Percentiles rank a stretch among this genome's conserved stretches.
Evolutionary conservation across 2,329 filamentous ascomycete species (phyloP).

Genomic region (Alternaria sp.): DNA sequence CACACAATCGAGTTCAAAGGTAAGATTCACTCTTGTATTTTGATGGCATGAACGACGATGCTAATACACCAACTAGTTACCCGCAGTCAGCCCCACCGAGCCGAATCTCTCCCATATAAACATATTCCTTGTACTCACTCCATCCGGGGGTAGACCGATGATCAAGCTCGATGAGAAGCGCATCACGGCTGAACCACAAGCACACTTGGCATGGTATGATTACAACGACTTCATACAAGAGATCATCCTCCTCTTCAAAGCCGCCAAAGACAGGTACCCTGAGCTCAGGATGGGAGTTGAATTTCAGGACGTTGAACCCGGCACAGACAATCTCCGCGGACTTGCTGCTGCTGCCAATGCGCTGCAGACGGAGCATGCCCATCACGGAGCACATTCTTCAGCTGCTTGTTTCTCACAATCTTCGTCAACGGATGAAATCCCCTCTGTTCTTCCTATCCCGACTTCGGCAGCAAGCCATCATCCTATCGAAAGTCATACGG

Average conservation of each 20-base stretch:
- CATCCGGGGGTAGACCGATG: conserved; percentile 64
- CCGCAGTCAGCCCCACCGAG: conserved; percentile 13
- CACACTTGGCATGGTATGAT: conserved; percentile 29
- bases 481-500: not conserved
- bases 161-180: conserved; percentile 40
- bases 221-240: conserved; percentile 32
- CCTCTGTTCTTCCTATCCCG: not conserved
- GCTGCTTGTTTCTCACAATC: not conserved
- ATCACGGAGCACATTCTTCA: not conserved
- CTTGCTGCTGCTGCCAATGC: conserved; percentile 47
- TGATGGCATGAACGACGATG: not conserved
- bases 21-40: not conserved
- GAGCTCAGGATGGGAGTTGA: conserved; percentile 10
- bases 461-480: not conserved
- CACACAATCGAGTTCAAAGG: not conserved
- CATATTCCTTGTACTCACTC: conserved; percentile 67
- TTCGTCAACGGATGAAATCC: not conserved
- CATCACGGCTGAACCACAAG: conserved; percentile 25
- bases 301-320: conserved; percentile 7
- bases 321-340: conserved; percentile 38
- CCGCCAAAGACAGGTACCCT: conserved; percentile 24
- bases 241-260: conserved; percentile 27
- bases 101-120: conserved; percentile 57
- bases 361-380: conserved; percentile 29
- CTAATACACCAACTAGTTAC: conserved; percentile 16